Conservation (phyloP, 805 yeast genomes). For the Zygosaccharomyces bailii region DNA sequence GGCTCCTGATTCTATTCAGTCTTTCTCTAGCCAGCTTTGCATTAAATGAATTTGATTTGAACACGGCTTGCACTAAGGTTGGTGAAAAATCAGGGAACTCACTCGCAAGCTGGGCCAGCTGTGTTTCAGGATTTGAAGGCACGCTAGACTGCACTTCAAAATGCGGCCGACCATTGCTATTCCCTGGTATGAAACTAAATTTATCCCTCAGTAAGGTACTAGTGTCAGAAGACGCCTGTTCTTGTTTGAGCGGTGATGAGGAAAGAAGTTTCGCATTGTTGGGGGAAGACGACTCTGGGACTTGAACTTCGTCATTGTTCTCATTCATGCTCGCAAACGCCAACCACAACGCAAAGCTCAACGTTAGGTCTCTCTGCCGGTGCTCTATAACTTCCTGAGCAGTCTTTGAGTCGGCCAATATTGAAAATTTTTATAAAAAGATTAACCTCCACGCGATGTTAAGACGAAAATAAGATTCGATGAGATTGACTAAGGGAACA, state of each 20-base stretch:
- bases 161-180: slow-evolving; percentile 10
- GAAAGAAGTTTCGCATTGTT: slow-evolving; percentile 19
- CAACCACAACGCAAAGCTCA: slow-evolving; percentile 5
- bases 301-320: slow-evolving; percentile 40
- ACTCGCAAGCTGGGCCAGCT: slow-evolving; percentile 17
- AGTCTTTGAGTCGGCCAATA: not conserved
- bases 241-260: slow-evolving; percentile 31
- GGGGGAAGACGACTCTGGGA: slow-evolving; percentile 49
- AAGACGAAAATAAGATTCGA: not conserved
- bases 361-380: not conserved
- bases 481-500: not conserved
- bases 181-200: slow-evolving; percentile 40
- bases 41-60: slow-evolving; percentile 38
- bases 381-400: not conserved
- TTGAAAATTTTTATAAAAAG: not conserved
- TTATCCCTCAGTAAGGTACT: slow-evolving; percentile 38
- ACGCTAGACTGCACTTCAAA: slow-evolving; percentile 5
- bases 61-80: slow-evolving; percentile 39
- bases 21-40: slow-evolving; percentile 35
- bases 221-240: too few species aligned
- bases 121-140: slow-evolving; percentile 18
- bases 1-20: slow-evolving; percentile 30
- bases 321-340: slow-evolving; percentile 15
- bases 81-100: slow-evolving; percentile 37
- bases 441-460: not conserved